These are phyloP conservation scores for Tuber indicum DNA, from an alignment of 495 filamentous ascomycete genomes.

Conservation along the genomic window DNA sequence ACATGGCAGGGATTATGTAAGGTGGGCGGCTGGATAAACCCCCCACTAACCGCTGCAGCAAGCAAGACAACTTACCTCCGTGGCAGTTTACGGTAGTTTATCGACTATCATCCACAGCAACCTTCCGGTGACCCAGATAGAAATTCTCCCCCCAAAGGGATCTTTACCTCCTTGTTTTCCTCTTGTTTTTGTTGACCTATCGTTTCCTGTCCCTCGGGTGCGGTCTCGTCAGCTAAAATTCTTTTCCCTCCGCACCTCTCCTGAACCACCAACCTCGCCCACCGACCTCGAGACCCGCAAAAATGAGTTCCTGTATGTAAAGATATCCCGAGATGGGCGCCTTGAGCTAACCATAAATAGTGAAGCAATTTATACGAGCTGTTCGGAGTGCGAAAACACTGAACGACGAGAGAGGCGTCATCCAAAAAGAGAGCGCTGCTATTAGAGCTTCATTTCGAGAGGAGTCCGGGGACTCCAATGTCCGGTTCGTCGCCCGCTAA, in stretches of 20 bases:
- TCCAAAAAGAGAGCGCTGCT: constrained; percentile 96
- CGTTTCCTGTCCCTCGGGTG: not conserved
- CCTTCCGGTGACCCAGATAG: not conserved
- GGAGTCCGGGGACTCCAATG: constrained; percentile 83
- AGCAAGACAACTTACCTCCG: not conserved
- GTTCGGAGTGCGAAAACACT: constrained; percentile 97
- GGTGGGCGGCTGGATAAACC: not conserved
- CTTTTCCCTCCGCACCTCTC: constrained; percentile 7
- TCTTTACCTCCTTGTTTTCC: not conserved
- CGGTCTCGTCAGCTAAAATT: not conserved
- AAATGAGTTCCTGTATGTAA: constrained; percentile 34
- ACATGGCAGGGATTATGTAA: not conserved
- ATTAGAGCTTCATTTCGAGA: constrained; percentile 95
- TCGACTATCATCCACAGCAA: not conserved
- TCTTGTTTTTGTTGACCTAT: not conserved
- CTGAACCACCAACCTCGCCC: constrained; percentile 8
- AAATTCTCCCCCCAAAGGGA: not conserved
- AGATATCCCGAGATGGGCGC: not conserved
- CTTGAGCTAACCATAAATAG: constrained; percentile 48
- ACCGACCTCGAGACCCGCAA: constrained; percentile 2
- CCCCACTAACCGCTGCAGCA: not conserved
- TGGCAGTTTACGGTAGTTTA: not conserved
- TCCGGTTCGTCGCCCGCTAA: constrained; percentile 56
- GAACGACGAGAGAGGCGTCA: constrained; percentile 93
- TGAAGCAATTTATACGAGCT: constrained; percentile 99